Base-by-base conservation (phyloP, 345 rosid genomes). In the Laguncularia racemosa region DNA sequence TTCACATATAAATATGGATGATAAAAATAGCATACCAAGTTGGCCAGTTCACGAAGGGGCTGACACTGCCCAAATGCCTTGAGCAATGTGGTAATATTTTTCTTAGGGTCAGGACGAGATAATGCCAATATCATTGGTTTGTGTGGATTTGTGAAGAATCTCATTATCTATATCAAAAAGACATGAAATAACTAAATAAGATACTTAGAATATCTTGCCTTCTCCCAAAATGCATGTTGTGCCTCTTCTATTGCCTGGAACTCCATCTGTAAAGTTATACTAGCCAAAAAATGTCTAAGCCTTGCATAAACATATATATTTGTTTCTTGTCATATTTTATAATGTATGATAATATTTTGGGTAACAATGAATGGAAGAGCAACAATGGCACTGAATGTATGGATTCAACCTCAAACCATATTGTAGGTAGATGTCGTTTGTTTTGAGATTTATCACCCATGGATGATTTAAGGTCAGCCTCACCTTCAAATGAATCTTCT, bases 91-190 rank as follows among this genome's bases (percentile, higher is more conserved):
- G 95, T 85, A 60, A 91, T 85, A 52, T 91, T 88, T 61, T 85
- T 91, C 78, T 91, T 91, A 48, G 91, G 86, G 73, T 91, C 96
- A 44, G 96, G 95, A 62, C 95, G 89, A 67, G 96, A 86, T 73
- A 91, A 52, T 26, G 92, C 98, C 50, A 91, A 88, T 70, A 88
- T 91, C 18, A 75, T 85, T 47, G 98, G 98, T 68, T 91, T 91
- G 63, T 86, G 95, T 43, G 98, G 90, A 74, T 91, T 91, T 44
- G 86, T 70, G 78, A 91, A 91, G 73, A 91, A 91, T 26, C 92
- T 65, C 98, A 85, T 88, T 58, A 85, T 65, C 96, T 88, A 80
- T 71, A 64, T 64, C 16, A 51, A 58, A 20, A 9, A 19, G n/a
- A 26, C 12, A 12, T 5, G 47, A 57, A 11, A 11, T 1, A 16